phyloP scores from a whole-genome alignment of 2,329 filamentous ascomycete species.

The Nemania sp. region DNA sequence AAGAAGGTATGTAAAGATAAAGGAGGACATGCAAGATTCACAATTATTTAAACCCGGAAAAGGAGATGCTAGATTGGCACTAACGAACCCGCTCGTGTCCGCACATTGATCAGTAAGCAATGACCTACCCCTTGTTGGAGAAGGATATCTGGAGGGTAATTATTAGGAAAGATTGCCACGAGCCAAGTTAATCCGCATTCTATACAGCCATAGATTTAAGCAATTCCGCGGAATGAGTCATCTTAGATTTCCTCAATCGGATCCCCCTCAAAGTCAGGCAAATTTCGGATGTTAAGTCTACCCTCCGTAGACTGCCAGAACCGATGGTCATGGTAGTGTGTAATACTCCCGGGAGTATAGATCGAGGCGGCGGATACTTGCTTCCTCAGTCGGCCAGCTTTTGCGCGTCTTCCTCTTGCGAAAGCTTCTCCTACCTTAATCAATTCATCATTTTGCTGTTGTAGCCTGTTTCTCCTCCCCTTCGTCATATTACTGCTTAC shows the following conservation, averaged over 20 bases:
- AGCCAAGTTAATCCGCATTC: background rate
- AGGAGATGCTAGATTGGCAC: constrained; percentile 10
- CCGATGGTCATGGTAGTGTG: too few species aligned
- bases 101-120: constrained; percentile 12
- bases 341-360: too few species aligned
- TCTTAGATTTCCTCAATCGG: constrained; percentile 36
- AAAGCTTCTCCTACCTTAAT: too few species aligned
- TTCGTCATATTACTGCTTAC: background rate
- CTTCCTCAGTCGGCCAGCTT: too few species aligned
- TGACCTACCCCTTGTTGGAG: constrained; percentile 4
- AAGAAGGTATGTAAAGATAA: background rate
- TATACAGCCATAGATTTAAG: too few species aligned
- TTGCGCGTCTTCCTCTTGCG: too few species aligned
- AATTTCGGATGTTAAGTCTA: constrained; percentile 36
- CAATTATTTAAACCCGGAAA: too few species aligned
- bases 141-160: background rate
- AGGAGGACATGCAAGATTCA: too few species aligned
- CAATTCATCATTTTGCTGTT: too few species aligned
- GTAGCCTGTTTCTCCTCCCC: constrained; percentile 14
- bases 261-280: constrained; percentile 37
- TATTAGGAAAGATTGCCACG: background rate
- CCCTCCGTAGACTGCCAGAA: too few species aligned
- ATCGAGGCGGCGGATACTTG: too few species aligned
- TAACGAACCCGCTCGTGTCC: constrained; percentile 10
- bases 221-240: too few species aligned